Conservation (phyloP, 1,284 basidiomycete species). For the Sutorius eximius region DNA sequence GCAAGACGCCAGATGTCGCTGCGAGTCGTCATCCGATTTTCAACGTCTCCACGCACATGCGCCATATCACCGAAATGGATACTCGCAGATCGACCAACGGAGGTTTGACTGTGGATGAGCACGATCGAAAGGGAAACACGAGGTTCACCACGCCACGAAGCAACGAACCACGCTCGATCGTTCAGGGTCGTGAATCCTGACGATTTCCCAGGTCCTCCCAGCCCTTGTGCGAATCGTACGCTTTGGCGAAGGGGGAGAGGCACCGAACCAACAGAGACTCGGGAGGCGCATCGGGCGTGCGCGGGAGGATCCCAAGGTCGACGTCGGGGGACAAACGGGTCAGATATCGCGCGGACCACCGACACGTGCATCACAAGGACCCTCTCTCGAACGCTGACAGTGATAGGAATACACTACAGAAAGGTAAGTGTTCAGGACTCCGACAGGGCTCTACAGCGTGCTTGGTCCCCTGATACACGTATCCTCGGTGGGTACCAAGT, state of each 20-base stretch:
- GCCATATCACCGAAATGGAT: neutral
- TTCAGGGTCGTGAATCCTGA: slow-evolving; percentile 7
- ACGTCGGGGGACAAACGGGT: neutral
- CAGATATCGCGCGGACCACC: neutral
- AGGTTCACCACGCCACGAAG: neutral
- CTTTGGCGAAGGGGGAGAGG: neutral
- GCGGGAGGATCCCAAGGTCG: neutral
- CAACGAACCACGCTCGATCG: neutral
- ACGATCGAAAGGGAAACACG: neutral
- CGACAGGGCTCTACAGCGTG: neutral
- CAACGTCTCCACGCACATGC: neutral
- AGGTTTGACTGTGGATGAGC: neutral
- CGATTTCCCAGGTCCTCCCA: neutral
- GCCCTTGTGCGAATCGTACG: slow-evolving; percentile 4
- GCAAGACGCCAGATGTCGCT: neutral
- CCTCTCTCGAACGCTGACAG: neutral
- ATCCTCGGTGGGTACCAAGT: neutral
- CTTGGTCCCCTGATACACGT: neutral
- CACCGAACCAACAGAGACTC: neutral
- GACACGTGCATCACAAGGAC: slow-evolving; percentile 1
- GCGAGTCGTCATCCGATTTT: neutral
- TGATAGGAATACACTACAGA: neutral
- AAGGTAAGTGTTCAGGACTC: neutral
- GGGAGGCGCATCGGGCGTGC: neutral
- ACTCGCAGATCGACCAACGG: neutral